Evolutionary conservation across 331 rosid species (phyloP).

Genomic region (Quercus lobata): DNA sequence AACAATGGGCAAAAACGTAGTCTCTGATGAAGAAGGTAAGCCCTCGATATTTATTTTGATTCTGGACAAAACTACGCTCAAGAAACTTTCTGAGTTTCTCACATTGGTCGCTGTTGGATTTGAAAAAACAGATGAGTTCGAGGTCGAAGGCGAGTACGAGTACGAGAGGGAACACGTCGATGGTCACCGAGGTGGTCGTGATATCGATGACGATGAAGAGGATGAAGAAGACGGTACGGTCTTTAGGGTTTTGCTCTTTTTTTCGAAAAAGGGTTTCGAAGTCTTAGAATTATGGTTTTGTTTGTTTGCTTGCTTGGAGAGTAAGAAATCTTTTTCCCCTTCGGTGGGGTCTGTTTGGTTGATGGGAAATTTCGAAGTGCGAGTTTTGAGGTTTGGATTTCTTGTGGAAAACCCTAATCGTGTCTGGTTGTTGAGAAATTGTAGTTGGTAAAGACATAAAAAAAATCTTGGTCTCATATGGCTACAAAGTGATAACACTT

Average conservation of each 20-base stretch:
- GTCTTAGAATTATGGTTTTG: background rate
- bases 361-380: background rate
- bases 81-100: background rate
- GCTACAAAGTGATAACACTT: background rate
- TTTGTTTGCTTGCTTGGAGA: background rate
- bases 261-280: background rate
- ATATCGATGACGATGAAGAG: slow-evolving; percentile 56
- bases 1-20: slow-evolving; percentile 65
- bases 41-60: background rate
- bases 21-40: slow-evolving; percentile 87
- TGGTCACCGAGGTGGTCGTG: slow-evolving; percentile 39
- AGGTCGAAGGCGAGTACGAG: slow-evolving; percentile 73
- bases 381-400: background rate
- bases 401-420: background rate
- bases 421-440: background rate
- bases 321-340: background rate
- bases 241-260: background rate
- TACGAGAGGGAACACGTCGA: slow-evolving; percentile 65
- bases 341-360: background rate
- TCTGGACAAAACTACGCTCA: background rate
- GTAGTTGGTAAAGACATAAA: background rate
- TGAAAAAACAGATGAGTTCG: slow-evolving; percentile 61
- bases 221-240: slow-evolving; percentile 85
- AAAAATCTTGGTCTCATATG: background rate
- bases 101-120: slow-evolving; percentile 23